phyloP scores from a whole-genome alignment of 495 filamentous ascomycete genomes.

The Neurospora intermedia region DNA sequence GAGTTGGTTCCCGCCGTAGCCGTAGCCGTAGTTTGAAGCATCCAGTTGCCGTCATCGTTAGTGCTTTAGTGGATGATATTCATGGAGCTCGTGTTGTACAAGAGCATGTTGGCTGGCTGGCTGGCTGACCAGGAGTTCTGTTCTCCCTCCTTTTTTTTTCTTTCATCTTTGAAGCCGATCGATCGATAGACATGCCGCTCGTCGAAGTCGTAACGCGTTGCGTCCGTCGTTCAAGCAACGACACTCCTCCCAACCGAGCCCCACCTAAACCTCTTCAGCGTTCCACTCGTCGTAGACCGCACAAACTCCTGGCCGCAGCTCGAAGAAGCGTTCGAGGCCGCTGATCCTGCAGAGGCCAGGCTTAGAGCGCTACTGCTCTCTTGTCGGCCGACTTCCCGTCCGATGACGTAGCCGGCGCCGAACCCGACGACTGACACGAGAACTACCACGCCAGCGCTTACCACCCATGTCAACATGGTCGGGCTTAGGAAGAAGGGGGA shows the following conservation, averaged over 20 bases:
- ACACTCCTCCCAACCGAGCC: slow-evolving; percentile 32
- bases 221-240: slow-evolving; percentile 19
- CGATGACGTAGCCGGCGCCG: slow-evolving; percentile 83
- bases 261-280: slow-evolving; percentile 38
- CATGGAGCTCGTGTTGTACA: not conserved
- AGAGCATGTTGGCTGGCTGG: not conserved
- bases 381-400: slow-evolving; percentile 64
- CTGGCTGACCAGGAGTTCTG: not conserved
- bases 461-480: slow-evolving; percentile 81
- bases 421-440: slow-evolving; percentile 87
- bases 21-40: not conserved
- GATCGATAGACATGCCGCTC: not conserved
- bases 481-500: slow-evolving; percentile 41
- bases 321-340: slow-evolving; percentile 29
- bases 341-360: slow-evolving; percentile 26
- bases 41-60: not conserved
- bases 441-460: slow-evolving; percentile 86
- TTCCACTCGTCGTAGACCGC: slow-evolving; percentile 24
- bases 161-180: not conserved
- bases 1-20: not conserved
- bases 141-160: not conserved
- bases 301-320: slow-evolving; percentile 36
- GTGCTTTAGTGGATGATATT: not conserved
- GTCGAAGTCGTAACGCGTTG: not conserved
- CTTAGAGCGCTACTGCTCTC: slow-evolving; percentile 34